Evolutionary conservation across 176 grass and related monocot genomes (phyloP).

Genomic region (Dactylis glomerata): DNA sequence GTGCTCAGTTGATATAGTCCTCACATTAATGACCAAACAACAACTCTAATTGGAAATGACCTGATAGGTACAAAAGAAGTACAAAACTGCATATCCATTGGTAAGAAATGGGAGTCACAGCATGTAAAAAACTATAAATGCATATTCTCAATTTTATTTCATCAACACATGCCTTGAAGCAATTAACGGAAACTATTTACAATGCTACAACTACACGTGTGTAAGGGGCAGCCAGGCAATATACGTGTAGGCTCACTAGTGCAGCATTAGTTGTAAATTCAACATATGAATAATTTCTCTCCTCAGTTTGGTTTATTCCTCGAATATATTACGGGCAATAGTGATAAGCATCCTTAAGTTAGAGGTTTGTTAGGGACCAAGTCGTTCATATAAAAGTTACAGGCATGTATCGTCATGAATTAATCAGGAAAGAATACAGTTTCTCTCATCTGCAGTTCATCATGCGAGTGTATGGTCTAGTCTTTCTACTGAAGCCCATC

Average conservation of each 20-base stretch:
- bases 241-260: neutral
- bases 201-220: neutral
- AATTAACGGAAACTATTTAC: neutral
- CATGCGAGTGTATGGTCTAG: neutral
- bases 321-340: neutral
- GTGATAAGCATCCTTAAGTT: neutral
- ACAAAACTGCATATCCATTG: neutral
- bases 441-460: neutral
- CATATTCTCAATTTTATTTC: neutral
- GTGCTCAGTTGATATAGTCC: neutral
- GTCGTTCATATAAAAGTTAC: neutral
- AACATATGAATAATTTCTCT: neutral
- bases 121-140: conserved; percentile 1
- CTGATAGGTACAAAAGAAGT: neutral
- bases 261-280: neutral
- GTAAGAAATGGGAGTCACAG: conserved; percentile 1
- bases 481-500: neutral
- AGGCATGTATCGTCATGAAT: neutral
- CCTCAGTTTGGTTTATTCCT: neutral
- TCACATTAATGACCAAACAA: neutral
- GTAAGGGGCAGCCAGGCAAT: neutral
- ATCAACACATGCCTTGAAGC: neutral
- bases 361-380: neutral
- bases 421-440: neutral
- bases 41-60: conserved; percentile 9